These are phyloP conservation scores for Daedaleopsis nitida DNA, from an alignment of 768 basidiomycete genomes.

Conservation along the genomic window DNA sequence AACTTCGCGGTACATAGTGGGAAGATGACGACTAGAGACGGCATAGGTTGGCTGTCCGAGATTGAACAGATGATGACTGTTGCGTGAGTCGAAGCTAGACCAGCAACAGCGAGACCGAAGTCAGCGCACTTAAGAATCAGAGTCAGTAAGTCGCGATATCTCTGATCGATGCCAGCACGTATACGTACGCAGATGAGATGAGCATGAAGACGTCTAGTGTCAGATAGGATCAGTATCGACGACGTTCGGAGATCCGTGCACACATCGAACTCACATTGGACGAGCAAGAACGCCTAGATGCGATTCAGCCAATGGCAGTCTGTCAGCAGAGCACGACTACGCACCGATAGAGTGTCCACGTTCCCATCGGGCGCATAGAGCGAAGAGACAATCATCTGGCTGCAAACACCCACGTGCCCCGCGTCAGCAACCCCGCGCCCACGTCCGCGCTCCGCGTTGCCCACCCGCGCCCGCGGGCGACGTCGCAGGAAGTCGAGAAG, in stretches of 20 bases:
- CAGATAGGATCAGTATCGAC: background rate
- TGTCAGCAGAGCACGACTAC: conserved; percentile 7
- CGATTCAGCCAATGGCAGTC: background rate
- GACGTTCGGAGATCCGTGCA: background rate
- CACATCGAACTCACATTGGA: conserved; percentile 44
- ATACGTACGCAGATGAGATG: conserved; percentile 43
- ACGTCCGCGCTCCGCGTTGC: background rate
- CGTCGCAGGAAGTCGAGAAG: background rate
- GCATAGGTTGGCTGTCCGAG: too few relatives aligned
- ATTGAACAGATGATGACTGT: background rate
- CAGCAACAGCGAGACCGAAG: conserved; percentile 27
- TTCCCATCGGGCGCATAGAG: conserved; percentile 47
- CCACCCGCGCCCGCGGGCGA: too few relatives aligned
- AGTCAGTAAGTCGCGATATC: background rate
- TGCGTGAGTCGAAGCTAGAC: background rate
- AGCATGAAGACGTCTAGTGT: conserved; percentile 45
- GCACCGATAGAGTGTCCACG: conserved; percentile 45
- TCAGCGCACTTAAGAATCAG: conserved; percentile 21
- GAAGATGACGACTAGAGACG: background rate
- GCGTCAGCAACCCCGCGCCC: conserved; percentile 4
- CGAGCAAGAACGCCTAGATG: conserved; percentile 40
- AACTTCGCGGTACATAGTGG: too few relatives aligned
- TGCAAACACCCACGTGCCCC: conserved; percentile 17
- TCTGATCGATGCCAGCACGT: background rate
- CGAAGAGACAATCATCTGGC: conserved; percentile 47